Conservation (phyloP, 257 asterid genomes). For the Voacanga thouarsii region DNA sequence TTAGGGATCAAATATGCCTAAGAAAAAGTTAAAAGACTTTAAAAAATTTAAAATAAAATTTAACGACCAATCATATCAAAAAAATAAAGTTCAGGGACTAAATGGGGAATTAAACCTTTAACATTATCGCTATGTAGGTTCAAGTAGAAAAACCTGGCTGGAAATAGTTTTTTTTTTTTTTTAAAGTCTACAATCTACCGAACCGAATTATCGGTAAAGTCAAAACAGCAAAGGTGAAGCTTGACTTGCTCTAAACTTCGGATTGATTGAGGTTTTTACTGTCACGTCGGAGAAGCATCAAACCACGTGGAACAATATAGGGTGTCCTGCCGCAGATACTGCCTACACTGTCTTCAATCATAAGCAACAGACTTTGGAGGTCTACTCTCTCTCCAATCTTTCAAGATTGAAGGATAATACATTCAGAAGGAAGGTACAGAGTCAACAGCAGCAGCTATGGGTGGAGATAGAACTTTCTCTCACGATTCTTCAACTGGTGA, state of each 20-base stretch:
- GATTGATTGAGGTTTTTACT: background rate
- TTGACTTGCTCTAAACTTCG: background rate
- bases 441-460: constrained; percentile 33
- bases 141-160: no score
- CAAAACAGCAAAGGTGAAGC: no score
- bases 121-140: no score
- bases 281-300: background rate
- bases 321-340: background rate
- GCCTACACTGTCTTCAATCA: background rate
- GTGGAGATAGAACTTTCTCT: constrained; percentile 38
- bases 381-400: background rate
- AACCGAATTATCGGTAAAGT: no score
- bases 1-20: no score
- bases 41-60: no score
- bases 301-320: background rate
- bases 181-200: no score
- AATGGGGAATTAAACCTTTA: no score
- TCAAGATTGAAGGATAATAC: background rate
- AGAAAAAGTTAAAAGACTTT: no score
- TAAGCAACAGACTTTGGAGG: background rate
- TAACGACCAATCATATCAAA: no score
- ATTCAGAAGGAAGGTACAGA: background rate
- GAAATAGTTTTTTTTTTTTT: no score
- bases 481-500: constrained; percentile 36
- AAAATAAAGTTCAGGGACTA: no score